These are phyloP conservation scores for Globisporangium takayamanum DNA, from an alignment of 352 stramenopile genomes.

Conservation along the genomic window DNA sequence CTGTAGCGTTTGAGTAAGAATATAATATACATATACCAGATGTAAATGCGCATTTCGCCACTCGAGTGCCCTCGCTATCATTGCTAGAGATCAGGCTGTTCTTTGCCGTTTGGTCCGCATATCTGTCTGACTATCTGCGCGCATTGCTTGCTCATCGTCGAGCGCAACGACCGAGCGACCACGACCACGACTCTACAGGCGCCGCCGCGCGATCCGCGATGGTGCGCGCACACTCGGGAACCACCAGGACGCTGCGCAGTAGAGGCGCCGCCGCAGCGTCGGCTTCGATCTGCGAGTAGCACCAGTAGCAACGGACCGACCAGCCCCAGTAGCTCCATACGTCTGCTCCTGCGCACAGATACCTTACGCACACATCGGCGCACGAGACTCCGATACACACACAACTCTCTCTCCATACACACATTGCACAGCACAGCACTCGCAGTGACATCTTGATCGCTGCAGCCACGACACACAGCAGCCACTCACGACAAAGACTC, in stretches of 20 bases:
- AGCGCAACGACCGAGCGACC: too few species aligned
- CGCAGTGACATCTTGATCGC: background rate
- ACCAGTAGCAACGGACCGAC: background rate
- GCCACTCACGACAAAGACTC: too few species aligned
- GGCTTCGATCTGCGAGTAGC: background rate
- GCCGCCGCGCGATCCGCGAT: background rate
- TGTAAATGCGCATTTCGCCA: too few species aligned
- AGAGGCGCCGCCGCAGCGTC: background rate
- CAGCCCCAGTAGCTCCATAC: background rate
- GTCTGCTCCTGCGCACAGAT: background rate
- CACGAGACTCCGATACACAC: background rate
- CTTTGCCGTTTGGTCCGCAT: too few species aligned
- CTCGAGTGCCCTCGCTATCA: too few species aligned
- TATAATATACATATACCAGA: background rate
- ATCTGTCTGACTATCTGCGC: too few species aligned
- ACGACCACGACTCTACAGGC: background rate
- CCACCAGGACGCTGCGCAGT: background rate
- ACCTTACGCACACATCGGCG: background rate
- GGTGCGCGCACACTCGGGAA: background rate
- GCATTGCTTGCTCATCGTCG: too few species aligned
- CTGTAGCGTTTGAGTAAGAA: too few species aligned
- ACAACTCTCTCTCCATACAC: background rate
- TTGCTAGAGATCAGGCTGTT: too few species aligned
- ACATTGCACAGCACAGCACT: background rate
- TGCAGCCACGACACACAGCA: too few species aligned